Conservation (phyloP, 768 basidiomycete species). For the Leccinum rimulosum region DNA sequence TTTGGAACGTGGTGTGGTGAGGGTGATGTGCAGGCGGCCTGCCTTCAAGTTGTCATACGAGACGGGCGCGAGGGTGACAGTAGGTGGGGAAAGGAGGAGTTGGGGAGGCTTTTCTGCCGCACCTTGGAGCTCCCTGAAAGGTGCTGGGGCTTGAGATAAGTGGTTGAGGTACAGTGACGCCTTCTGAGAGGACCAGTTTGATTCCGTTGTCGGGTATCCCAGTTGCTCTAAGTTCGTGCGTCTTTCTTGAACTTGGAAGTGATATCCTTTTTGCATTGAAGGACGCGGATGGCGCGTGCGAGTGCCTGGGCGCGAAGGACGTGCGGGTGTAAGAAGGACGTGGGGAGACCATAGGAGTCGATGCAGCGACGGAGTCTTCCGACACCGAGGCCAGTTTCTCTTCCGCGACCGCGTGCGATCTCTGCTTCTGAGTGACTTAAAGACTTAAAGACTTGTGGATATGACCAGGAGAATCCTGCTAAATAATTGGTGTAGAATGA, state of each 20-base stretch:
- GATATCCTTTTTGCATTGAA: no score
- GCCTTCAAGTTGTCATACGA: not conserved
- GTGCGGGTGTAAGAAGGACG: slow-evolving; percentile 74
- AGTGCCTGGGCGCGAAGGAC: slow-evolving; percentile 40
- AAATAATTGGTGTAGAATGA: no score
- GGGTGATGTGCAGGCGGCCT: no score
- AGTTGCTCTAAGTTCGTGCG: no score
- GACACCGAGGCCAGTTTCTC: slow-evolving; percentile 61
- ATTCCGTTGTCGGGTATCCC: no score
- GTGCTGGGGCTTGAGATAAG: slow-evolving; percentile 41
- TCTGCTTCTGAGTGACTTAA: slow-evolving; percentile 63
- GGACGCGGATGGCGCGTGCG: slow-evolving; percentile 18
- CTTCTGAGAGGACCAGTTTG: no score
- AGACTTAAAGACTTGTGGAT: no score
- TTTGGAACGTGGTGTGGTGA: no score
- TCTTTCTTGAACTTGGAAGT: no score
- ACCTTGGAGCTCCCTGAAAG: slow-evolving; percentile 23
- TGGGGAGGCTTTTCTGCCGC: slow-evolving; percentile 17
- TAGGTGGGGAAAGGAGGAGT: slow-evolving; percentile 13
- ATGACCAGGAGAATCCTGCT: no score
- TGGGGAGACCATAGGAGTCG: slow-evolving; percentile 55
- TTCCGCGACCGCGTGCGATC: slow-evolving; percentile 80
- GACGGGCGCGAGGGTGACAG: not conserved
- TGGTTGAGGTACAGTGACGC: no score
- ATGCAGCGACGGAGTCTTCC: slow-evolving; percentile 81